phyloP scores from a whole-genome alignment of 306 rosid species.

The Morella rubra region DNA sequence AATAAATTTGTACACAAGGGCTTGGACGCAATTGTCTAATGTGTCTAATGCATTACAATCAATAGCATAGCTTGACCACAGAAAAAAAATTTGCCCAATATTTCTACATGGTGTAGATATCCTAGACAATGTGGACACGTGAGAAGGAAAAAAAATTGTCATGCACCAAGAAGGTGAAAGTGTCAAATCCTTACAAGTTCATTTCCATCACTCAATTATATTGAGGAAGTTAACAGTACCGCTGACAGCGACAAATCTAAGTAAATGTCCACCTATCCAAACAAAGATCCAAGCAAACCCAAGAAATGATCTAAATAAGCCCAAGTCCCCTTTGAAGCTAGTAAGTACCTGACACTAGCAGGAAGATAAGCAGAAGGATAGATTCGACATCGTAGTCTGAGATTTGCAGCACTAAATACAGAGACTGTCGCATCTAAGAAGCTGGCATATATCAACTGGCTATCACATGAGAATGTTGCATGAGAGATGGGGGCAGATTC shows the following conservation, averaged over 20 bases:
- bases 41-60: not conserved
- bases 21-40: not conserved
- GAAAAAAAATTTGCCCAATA: not conserved
- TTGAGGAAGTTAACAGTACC: not conserved
- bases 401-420: conserved; percentile 74
- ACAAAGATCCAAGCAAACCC: not conserved
- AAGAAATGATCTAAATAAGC: not conserved
- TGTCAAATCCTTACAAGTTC: not conserved
- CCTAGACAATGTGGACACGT: not conserved
- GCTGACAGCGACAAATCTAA: not conserved
- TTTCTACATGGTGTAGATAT: not conserved
- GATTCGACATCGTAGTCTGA: conserved; percentile 83
- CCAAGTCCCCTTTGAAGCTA: not conserved
- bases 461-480: conserved; percentile 96
- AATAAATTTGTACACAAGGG: not conserved
- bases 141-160: no score
- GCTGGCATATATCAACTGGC: conserved; percentile 89
- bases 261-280: not conserved
- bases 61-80: no score
- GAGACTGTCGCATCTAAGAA: conserved; percentile 79
- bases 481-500: conserved; percentile 94
- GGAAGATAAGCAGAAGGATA: conserved; percentile 83
- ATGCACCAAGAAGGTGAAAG: not conserved
- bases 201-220: not conserved
- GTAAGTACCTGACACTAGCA: conserved; percentile 66